phyloP scores from a whole-genome alignment of 139 green algal genomes.

The Mychonastes homosphaera region DNA sequence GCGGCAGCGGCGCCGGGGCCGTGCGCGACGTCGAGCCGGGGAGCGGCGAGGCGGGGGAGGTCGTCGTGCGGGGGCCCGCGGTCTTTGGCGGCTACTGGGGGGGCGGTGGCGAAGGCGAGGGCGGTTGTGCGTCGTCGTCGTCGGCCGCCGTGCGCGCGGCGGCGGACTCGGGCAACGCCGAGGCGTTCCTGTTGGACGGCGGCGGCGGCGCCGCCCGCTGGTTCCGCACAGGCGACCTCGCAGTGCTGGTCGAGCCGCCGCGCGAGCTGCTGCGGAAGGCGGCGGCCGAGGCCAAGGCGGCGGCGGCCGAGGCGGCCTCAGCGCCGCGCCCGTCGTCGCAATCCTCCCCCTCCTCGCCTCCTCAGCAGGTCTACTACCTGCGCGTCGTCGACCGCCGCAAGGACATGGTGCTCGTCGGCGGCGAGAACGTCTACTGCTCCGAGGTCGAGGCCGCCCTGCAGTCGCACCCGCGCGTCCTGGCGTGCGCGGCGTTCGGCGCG shows the following conservation, averaged over 20 bases:
- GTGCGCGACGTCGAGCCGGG: conserved; percentile 33
- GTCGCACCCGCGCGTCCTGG: conserved; percentile 45
- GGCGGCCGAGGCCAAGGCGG: too few relatives aligned
- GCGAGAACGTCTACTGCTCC: conserved; percentile 82
- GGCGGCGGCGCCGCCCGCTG: conserved; percentile 30
- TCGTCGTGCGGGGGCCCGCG: conserved; percentile 54
- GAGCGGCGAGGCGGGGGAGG: conserved; percentile 48
- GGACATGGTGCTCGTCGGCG: conserved; percentile 74
- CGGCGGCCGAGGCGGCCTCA: background rate
- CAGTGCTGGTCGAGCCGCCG: too few relatives aligned
- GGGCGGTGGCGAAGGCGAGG: too few relatives aligned
- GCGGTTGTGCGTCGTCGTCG: too few relatives aligned
- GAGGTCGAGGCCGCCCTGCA: conserved; percentile 79
- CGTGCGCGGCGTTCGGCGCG: conserved; percentile 69
- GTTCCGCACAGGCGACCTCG: conserved; percentile 58
- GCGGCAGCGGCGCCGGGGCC: too few relatives aligned
- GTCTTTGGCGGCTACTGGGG: conserved; percentile 57
- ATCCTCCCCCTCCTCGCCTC: background rate
- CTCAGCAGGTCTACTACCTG: conserved; percentile 59
- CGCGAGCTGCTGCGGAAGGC: too few relatives aligned
- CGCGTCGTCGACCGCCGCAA: conserved; percentile 77
- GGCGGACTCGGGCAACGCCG: conserved; percentile 30
- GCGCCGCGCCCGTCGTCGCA: background rate
- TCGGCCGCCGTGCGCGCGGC: too few relatives aligned
- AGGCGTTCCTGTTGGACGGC: conserved; percentile 27